Evolutionary conservation across 73 alveolate genomes (phyloP).

Genomic region (Symbiodinium natans): DNA sequence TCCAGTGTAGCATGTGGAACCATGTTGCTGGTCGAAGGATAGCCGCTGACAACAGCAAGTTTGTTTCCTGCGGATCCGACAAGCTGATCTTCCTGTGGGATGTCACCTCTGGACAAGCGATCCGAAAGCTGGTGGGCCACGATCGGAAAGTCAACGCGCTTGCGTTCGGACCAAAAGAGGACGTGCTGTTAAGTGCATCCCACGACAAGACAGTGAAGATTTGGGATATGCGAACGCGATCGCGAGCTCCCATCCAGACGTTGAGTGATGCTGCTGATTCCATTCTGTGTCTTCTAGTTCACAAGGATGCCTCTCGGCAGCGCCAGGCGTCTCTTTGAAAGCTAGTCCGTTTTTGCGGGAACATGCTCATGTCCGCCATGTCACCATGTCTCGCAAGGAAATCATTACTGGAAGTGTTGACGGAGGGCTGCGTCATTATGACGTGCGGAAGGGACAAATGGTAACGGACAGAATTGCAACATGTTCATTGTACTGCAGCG

Average conservation of each 20-base stretch:
- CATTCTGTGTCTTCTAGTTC: slow-evolving; percentile 42
- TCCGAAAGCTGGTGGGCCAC: slow-evolving; percentile 58
- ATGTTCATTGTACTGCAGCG: not conserved
- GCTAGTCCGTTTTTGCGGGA: not conserved
- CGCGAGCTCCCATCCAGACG: slow-evolving; percentile 95
- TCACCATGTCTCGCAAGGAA: not conserved
- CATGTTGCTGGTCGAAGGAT: slow-evolving; percentile 78
- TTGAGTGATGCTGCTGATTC: slow-evolving; percentile 93
- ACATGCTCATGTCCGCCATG: too few relatives aligned
- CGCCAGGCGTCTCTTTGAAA: not conserved
- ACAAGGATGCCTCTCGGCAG: slow-evolving; percentile 15
- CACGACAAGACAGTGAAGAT: slow-evolving; percentile 95
- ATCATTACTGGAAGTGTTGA: slow-evolving; percentile 63
- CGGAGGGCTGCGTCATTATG: slow-evolving; percentile 45
- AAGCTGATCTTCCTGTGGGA: slow-evolving; percentile 96
- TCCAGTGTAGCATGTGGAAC: not conserved
- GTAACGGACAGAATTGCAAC: slow-evolving; percentile 28
- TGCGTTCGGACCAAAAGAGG: slow-evolving; percentile 84
- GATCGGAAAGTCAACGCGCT: slow-evolving; percentile 56
- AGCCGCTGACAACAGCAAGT: slow-evolving; percentile 96
- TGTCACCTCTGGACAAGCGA: slow-evolving; percentile 96
- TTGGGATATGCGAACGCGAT: slow-evolving; percentile 95
- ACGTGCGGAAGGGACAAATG: slow-evolving; percentile 76
- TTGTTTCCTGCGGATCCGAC: slow-evolving; percentile 97
- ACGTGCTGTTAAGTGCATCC: slow-evolving; percentile 95